Conservation (phyloP, 495 filamentous ascomycete genomes). For the Talaromyces stipitatus region DNA sequence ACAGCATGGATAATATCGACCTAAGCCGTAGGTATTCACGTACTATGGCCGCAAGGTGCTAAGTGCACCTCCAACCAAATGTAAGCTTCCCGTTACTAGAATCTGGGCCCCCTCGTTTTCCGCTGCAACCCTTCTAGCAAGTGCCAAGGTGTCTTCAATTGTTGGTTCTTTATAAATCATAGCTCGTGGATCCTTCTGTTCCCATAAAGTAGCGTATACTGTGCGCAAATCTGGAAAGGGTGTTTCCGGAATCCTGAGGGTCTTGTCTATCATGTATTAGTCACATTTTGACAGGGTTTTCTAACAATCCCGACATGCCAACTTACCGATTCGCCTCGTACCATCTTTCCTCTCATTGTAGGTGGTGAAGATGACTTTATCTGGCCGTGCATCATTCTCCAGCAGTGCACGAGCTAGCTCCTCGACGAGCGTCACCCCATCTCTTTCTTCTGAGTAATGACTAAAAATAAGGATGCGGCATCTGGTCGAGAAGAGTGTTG, state of each 20-base stretch:
- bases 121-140: slow-evolving; percentile 17
- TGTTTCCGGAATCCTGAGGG: slow-evolving; percentile 12
- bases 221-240: slow-evolving; percentile 18
- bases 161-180: slow-evolving; percentile 15
- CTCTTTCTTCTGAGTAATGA: slow-evolving; percentile 32
- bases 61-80: slow-evolving; percentile 54
- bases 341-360: slow-evolving; percentile 24
- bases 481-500: not conserved
- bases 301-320: too few relatives aligned
- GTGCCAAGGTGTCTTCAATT: slow-evolving; percentile 25
- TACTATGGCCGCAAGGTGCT: slow-evolving; percentile 18
- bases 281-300: too few relatives aligned
- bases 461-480: slow-evolving; percentile 29
- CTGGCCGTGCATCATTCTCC: slow-evolving; percentile 12
- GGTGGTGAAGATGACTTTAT: slow-evolving; percentile 27
- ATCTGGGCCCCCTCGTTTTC: slow-evolving; percentile 26
- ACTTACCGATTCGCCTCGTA: slow-evolving; percentile 13
- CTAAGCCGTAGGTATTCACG: not conserved
- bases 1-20: not conserved
- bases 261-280: slow-evolving; percentile 17
- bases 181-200: slow-evolving; percentile 15
- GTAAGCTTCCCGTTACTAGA: slow-evolving; percentile 55
- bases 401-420: slow-evolving; percentile 19
- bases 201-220: slow-evolving; percentile 19
- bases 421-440: slow-evolving; percentile 23